A percentile compares a stretch with the other conserved stretches of the same genome.
Evolutionary conservation across 2,329 filamentous ascomycete species (phyloP).

Genomic region (Ascochyta rabiei): DNA sequence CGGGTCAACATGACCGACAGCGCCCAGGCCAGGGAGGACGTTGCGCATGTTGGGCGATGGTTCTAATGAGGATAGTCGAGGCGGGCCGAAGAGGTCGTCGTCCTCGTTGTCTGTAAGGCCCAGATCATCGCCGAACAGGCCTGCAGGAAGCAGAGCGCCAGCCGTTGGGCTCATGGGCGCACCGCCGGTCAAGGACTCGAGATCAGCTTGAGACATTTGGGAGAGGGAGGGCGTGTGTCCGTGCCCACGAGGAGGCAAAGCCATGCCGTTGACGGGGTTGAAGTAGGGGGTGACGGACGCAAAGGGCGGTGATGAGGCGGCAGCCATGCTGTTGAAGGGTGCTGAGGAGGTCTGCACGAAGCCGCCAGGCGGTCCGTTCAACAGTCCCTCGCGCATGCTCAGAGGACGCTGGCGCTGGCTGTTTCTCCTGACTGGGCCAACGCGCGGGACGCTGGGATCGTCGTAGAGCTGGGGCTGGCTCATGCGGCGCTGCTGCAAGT

Average conservation of each 20-base stretch:
- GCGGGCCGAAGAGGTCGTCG: constrained; percentile 37
- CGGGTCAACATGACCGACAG: constrained; percentile 44
- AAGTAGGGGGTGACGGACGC: constrained; percentile 57
- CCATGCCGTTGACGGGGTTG: constrained; percentile 68
- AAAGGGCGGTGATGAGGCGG: constrained; percentile 60
- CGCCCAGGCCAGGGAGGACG: constrained; percentile 51
- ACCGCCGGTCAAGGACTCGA: constrained; percentile 65
- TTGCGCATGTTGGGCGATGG: constrained; percentile 41
- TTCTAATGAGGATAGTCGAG: constrained; percentile 31
- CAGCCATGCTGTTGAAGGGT: constrained; percentile 54
- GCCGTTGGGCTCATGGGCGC: constrained; percentile 80
- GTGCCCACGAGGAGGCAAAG: constrained; percentile 48
- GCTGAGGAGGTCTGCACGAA: constrained; percentile 48
- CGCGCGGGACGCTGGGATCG: constrained; percentile 37
- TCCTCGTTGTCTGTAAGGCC: constrained; percentile 52
- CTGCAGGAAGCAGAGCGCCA: constrained; percentile 73
- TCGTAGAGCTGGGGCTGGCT: constrained; percentile 49
- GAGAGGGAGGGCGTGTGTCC: constrained; percentile 51
- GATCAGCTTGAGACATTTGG: constrained; percentile 68
- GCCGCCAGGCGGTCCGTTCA: constrained; percentile 37
- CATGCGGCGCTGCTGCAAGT: constrained; percentile 45
- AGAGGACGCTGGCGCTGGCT: constrained; percentile 50
- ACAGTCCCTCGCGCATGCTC: constrained; percentile 46
- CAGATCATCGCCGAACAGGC: constrained; percentile 67
- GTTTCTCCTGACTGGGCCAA: constrained; percentile 45